These are phyloP conservation scores for Quercus phellos DNA, from an alignment of 331 rosid species.

Conservation along the genomic window DNA sequence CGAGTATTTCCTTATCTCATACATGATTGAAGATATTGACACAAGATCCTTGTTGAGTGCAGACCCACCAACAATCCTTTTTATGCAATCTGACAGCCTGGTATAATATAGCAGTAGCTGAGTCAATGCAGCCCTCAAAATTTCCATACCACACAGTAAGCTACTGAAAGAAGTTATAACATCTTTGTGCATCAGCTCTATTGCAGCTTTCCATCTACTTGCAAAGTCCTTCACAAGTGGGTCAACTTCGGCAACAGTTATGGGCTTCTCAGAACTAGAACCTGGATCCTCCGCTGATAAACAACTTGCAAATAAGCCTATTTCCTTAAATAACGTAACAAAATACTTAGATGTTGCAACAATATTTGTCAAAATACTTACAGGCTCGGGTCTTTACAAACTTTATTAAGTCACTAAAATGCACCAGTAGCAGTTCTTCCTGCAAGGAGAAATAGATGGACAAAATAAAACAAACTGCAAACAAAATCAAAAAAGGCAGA, in stretches of 20 bases:
- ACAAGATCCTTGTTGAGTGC: conserved; percentile 85
- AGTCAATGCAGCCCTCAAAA: conserved; percentile 90
- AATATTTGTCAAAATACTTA: conserved; percentile 37
- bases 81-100: conserved; percentile 86
- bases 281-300: conserved; percentile 79
- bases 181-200: conserved; percentile 96
- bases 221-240: conserved; percentile 98
- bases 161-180: conserved; percentile 96
- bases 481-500: neutral
- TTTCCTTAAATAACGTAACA: conserved; percentile 3
- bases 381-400: conserved; percentile 90
- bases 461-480: conserved; percentile 16
- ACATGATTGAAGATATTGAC: conserved; percentile 88
- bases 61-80: conserved; percentile 66
- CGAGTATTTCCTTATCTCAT: conserved; percentile 89
- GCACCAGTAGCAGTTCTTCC: conserved; percentile 94
- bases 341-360: neutral
- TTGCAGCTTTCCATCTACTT: conserved; percentile 92
- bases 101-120: conserved; percentile 88
- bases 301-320: conserved; percentile 14
- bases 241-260: conserved; percentile 75
- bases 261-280: conserved; percentile 57
- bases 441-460: conserved; percentile 37
- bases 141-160: conserved; percentile 96
- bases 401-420: conserved; percentile 70